phyloP scores from a whole-genome alignment of 257 asterid species.

The Ajuga chamaepitys region DNA sequence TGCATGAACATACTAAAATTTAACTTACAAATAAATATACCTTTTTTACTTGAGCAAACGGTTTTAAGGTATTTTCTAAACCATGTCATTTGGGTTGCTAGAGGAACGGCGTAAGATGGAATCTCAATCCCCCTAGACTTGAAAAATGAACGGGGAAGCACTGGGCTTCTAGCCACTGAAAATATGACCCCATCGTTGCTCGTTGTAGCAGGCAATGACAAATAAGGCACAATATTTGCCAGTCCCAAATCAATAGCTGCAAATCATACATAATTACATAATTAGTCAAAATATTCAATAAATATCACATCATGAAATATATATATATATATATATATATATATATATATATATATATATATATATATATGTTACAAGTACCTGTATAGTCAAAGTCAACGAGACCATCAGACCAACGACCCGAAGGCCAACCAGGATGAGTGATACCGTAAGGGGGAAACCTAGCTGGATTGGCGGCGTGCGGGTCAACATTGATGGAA shows the following conservation, averaged over 20 bases:
- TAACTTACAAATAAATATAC: too few relatives aligned
- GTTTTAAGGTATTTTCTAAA: conserved; percentile 15
- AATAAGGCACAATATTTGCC: conserved; percentile 20
- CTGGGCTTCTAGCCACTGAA: conserved; percentile 22
- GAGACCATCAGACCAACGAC: background rate
- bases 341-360: too few relatives aligned
- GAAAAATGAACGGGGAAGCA: conserved; percentile 12
- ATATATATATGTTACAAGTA: too few relatives aligned
- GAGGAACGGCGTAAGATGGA: too few relatives aligned
- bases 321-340: too few relatives aligned
- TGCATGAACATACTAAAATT: too few relatives aligned
- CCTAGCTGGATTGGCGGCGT: too few relatives aligned
- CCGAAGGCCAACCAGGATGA: background rate
- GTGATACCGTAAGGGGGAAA: background rate
- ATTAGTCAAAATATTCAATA: too few relatives aligned
- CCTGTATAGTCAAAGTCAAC: background rate
- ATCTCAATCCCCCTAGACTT: background rate
- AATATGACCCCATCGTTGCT: conserved; percentile 19
- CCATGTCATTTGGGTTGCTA: conserved; percentile 18
- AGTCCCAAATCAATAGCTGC: conserved; percentile 19
- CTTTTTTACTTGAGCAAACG: too few relatives aligned
- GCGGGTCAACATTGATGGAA: too few relatives aligned
- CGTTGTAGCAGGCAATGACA: too few relatives aligned
- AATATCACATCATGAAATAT: background rate
- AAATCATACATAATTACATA: background rate